Evolutionary conservation across 2,329 filamentous ascomycete species (phyloP).

Genomic region (Penicillium sp.): DNA sequence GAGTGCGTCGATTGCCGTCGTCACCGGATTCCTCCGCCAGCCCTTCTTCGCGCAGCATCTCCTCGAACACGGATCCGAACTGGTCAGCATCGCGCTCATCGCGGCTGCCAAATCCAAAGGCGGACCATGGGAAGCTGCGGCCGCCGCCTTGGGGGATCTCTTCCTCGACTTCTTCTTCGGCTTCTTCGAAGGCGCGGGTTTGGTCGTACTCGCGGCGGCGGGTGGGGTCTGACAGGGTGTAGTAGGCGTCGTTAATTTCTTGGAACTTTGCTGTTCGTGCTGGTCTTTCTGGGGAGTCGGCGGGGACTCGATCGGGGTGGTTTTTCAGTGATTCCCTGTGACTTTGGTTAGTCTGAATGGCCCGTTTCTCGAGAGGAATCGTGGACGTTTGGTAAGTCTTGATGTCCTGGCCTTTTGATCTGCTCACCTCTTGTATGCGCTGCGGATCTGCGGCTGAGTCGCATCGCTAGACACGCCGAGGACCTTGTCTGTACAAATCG

Average conservation of each 20-base stretch:
- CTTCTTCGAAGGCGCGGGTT: conserved; percentile 58
- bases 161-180: conserved; percentile 50
- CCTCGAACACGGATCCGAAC: conserved; percentile 84
- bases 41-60: conserved; percentile 85
- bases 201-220: conserved; percentile 84
- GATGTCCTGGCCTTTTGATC: not conserved
- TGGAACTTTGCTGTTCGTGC: conserved; percentile 86
- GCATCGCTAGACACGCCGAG: conserved; percentile 75
- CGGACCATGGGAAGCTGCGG: conserved; percentile 75
- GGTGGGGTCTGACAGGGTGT: conserved; percentile 77
- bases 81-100: conserved; percentile 63
- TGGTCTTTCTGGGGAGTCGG: conserved; percentile 78
- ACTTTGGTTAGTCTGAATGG: not conserved
- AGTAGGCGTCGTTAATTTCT: conserved; percentile 90
- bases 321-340: conserved; percentile 83
- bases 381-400: too few species aligned
- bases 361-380: not conserved
- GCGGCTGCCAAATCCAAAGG: conserved; percentile 59
- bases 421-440: conserved; percentile 86
- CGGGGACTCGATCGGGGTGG: conserved; percentile 86
- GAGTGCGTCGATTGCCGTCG: conserved; percentile 40
- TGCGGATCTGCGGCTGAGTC: conserved; percentile 79
- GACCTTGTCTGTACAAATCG: conserved; percentile 61
- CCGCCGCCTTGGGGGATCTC: conserved; percentile 50
- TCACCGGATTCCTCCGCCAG: conserved; percentile 71